These are phyloP conservation scores for Chlamydomonas sp. DNA, from an alignment of 139 green algal species.

Conservation along the genomic window DNA sequence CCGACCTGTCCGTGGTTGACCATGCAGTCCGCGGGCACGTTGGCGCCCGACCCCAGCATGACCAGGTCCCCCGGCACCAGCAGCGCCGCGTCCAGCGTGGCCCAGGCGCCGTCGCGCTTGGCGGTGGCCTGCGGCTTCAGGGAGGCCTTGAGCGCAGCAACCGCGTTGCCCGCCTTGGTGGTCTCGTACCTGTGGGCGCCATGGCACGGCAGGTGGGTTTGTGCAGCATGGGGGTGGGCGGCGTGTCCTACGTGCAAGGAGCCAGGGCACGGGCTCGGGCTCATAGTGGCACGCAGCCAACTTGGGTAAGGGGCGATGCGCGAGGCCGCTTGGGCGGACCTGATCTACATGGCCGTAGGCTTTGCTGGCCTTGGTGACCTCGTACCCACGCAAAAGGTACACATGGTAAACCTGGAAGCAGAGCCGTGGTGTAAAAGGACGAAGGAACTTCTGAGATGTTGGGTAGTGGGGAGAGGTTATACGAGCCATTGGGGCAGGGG, in stretches of 20 bases:
- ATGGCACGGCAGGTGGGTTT: background rate
- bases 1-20: slow-evolving; percentile 67
- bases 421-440: too few species aligned
- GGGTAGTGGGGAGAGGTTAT: too few species aligned
- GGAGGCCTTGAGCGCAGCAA: slow-evolving; percentile 80
- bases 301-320: too few species aligned
- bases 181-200: slow-evolving; percentile 76
- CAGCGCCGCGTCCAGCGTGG: slow-evolving; percentile 69
- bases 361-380: too few species aligned
- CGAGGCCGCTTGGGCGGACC: too few species aligned
- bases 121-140: slow-evolving; percentile 81
- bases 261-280: background rate
- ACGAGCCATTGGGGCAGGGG: too few species aligned
- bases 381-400: too few species aligned
- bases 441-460: too few species aligned
- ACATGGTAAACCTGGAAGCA: too few species aligned
- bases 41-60: slow-evolving; percentile 70
- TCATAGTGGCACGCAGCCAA: background rate
- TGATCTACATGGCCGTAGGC: too few species aligned
- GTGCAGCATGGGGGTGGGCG: too few species aligned
- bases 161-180: slow-evolving; percentile 79
- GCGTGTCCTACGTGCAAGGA: background rate
- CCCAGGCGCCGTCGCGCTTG: slow-evolving; percentile 77
- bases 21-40: slow-evolving; percentile 78
- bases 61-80: slow-evolving; percentile 84